Conservation (phyloP, 768 basidiomycete genomes). For the Kwoniella sp. region DNA sequence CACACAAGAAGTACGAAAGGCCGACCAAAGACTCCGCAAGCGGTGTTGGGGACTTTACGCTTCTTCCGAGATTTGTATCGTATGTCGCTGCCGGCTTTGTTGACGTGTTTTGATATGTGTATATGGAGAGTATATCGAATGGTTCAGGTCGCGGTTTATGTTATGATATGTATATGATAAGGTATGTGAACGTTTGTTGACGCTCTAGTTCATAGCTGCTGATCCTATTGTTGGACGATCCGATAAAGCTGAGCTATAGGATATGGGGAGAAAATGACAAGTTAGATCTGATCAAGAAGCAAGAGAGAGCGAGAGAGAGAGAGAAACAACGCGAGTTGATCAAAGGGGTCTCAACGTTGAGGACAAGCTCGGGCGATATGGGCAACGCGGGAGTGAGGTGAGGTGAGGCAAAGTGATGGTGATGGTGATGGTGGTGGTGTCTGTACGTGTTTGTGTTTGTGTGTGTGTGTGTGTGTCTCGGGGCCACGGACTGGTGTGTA, state of each 20-base stretch:
- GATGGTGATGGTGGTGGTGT: no score
- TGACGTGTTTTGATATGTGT: not conserved
- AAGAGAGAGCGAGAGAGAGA: not conserved
- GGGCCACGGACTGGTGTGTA: not conserved
- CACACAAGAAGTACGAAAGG: no score
- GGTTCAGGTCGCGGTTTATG: not conserved
- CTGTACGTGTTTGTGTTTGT: no score
- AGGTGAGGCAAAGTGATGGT: no score
- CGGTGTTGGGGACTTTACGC: not conserved
- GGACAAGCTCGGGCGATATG: no score
- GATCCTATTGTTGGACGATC: not conserved
- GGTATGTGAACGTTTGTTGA: not conserved
- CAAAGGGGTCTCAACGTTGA: no score
- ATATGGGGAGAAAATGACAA: not conserved
- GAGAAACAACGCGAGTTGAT: not conserved
- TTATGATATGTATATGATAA: not conserved
- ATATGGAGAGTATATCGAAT: not conserved
- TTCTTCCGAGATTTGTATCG: slow-evolving; percentile 3
- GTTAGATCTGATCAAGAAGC: not conserved
- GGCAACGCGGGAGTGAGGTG: no score
- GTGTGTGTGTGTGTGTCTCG: not conserved
- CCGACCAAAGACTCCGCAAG: not conserved
- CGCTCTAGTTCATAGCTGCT: not conserved
- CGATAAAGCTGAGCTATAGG: not conserved
- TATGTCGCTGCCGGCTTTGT: no score